Conservation (phyloP, 148 eudicot species). For the Suaeda aralocaspica region DNA sequence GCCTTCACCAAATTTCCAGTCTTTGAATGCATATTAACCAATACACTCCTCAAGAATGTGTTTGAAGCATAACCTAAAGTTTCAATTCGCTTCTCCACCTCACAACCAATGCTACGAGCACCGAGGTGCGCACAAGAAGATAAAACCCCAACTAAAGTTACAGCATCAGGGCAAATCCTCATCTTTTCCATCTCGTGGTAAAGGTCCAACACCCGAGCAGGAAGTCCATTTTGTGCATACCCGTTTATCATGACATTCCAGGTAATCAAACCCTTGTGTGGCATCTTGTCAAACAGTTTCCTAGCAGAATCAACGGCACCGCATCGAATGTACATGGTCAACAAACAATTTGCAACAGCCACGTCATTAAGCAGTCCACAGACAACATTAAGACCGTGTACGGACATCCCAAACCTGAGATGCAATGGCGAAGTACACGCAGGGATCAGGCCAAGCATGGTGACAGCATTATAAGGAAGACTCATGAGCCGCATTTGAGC, state of each 20-base stretch:
- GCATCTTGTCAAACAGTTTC: conserved; percentile 51
- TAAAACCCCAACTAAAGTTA: conserved; percentile 67
- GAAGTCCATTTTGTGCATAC: conserved; percentile 70
- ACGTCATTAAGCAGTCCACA: conserved; percentile 43
- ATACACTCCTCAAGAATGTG: conserved; percentile 44
- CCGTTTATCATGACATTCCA: conserved; percentile 89
- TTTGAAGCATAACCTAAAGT: conserved; percentile 37
- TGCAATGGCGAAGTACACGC: conserved; percentile 43
- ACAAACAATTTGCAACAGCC: conserved; percentile 60
- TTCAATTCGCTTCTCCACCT: conserved; percentile 56
- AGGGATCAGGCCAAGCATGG: conserved; percentile 65
- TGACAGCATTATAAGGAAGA: conserved; percentile 45
- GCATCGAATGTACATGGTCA: conserved; percentile 62
- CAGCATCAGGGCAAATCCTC: conserved; percentile 49
- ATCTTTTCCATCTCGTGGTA: conserved; percentile 43
- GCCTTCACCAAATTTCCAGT: conserved; percentile 74
- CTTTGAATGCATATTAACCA: conserved; percentile 72
- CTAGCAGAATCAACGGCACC: conserved; percentile 50
- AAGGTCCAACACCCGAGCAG: conserved; percentile 53
- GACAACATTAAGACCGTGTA: conserved; percentile 50
- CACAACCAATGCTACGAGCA: conserved; percentile 44
- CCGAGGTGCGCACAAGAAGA: conserved; percentile 83
- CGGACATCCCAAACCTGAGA: conserved; percentile 43
- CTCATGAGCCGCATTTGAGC: conserved; percentile 44
- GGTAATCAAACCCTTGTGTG: conserved; percentile 55